A percentile compares a stretch with the other conserved stretches of the same genome.
Conservation (phyloP, 1,284 basidiomycete species). For the Ceratobasidium theobromae region DNA sequence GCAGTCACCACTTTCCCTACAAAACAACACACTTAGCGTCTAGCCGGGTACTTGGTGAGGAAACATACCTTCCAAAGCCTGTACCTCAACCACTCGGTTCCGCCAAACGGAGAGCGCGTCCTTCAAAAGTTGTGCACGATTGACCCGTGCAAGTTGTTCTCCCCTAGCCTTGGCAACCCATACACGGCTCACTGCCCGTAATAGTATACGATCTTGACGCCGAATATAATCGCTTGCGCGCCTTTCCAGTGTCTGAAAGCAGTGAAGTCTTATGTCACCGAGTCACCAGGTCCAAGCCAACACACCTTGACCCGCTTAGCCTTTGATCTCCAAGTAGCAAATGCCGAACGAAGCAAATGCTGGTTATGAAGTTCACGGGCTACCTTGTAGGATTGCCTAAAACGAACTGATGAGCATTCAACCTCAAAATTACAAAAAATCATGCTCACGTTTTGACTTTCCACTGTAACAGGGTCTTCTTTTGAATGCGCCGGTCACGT, state of each 20-base stretch:
- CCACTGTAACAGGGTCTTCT: slow-evolving; percentile 30
- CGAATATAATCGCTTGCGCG: slow-evolving; percentile 59
- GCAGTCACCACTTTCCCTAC: slow-evolving; percentile 1
- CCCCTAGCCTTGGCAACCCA: slow-evolving; percentile 75
- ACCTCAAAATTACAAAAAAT: not conserved
- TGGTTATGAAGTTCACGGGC: slow-evolving; percentile 51
- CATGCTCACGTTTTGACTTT: slow-evolving; percentile 33
- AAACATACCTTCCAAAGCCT: slow-evolving; percentile 5
- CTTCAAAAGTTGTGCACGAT: slow-evolving; percentile 50
- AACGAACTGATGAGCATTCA: slow-evolving; percentile 2
- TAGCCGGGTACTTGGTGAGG: too few relatives aligned
- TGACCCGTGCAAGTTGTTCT: slow-evolving; percentile 59
- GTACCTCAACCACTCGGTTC: slow-evolving; percentile 43
- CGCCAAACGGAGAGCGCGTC: slow-evolving; percentile 58
- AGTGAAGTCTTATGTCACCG: too few relatives aligned
- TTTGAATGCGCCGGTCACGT: slow-evolving; percentile 18
- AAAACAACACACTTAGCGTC: not conserved
- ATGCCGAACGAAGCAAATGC: slow-evolving; percentile 49
- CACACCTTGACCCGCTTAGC: slow-evolving; percentile 55
- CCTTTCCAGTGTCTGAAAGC: slow-evolving; percentile 53
- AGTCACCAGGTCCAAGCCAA: too few relatives aligned
- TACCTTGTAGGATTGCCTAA: slow-evolving; percentile 49
- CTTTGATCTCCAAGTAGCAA: slow-evolving; percentile 59
- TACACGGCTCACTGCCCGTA: slow-evolving; percentile 64
- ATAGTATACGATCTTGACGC: slow-evolving; percentile 62